phyloP scores from a whole-genome alignment of 202 grass and related monocot species.

The Panicum virgatum region DNA sequence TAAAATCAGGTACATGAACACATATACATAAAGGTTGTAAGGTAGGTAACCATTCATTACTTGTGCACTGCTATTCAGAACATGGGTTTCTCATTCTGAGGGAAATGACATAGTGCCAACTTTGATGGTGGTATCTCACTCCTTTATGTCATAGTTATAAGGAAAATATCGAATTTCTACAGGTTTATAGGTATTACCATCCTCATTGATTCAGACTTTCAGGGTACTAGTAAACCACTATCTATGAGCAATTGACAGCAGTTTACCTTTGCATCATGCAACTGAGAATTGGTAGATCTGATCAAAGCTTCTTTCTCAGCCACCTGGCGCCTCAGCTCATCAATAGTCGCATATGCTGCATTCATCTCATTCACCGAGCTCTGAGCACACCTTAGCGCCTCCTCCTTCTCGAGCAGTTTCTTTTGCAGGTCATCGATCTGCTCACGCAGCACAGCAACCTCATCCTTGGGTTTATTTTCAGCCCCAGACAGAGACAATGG shows the following conservation, averaged over 20 bases:
- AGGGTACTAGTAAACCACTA: not conserved
- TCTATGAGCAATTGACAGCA: not conserved
- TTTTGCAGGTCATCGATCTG: conserved; percentile 81
- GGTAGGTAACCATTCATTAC: not conserved
- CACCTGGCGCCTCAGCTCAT: conserved; percentile 60
- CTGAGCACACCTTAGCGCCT: conserved; percentile 55
- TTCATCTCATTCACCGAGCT: conserved; percentile 63
- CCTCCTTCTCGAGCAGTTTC: conserved; percentile 79
- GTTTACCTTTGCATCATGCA: conserved; percentile 74
- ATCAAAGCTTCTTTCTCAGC: conserved; percentile 76
- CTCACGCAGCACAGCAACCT: conserved; percentile 52
- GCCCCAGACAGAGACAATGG: conserved; percentile 2
- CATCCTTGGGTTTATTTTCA: conserved; percentile 67
- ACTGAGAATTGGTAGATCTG: conserved; percentile 61
- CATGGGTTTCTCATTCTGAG: not conserved
- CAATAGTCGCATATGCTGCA: conserved; percentile 46
- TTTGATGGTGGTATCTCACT: not conserved
- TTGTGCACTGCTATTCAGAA: not conserved
- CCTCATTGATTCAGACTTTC: not conserved
- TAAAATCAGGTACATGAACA: not conserved
- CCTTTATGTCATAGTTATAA: not conserved
- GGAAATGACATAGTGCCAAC: not conserved
- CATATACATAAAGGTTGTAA: too few species aligned
- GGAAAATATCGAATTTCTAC: not conserved
- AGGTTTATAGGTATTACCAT: not conserved